These are phyloP conservation scores for Malus hybrid DNA, from an alignment of 331 rosid genomes.

Conservation along the genomic window DNA sequence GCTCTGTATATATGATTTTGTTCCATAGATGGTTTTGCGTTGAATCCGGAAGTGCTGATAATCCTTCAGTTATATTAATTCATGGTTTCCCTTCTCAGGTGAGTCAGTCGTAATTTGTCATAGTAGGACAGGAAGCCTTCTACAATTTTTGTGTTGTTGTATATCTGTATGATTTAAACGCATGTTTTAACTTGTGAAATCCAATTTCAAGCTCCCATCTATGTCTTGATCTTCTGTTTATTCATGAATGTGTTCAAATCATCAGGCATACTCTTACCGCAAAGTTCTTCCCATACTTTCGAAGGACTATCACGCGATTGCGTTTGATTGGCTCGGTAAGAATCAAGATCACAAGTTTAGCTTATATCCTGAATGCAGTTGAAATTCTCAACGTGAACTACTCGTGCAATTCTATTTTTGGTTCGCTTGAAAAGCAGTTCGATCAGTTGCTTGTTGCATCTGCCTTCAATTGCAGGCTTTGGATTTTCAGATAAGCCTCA, in stretches of 20 bases:
- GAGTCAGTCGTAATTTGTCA: conserved; percentile 5
- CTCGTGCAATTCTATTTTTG: not conserved
- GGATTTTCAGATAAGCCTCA: conserved; percentile 96
- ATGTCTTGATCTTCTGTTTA: not conserved
- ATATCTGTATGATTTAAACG: not conserved
- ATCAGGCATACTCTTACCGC: conserved; percentile 82
- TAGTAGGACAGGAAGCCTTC: not conserved
- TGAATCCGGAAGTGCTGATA: conserved; percentile 68
- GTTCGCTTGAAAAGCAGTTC: not conserved
- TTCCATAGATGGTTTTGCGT: conserved; percentile 91
- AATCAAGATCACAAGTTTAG: conserved; percentile 4
- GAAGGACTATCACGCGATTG: conserved; percentile 43
- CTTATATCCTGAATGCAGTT: not conserved
- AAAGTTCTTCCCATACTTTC: conserved; percentile 78
- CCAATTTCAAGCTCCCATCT: not conserved
- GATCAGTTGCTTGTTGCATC: not conserved
- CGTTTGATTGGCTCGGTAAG: conserved; percentile 92
- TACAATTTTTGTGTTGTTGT: not conserved
- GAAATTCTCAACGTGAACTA: not conserved
- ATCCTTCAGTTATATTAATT: conserved; percentile 66
- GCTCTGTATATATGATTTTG: conserved; percentile 42
- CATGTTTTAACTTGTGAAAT: not conserved
- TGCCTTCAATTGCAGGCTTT: conserved; percentile 42
- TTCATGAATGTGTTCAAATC: not conserved
- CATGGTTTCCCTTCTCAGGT: conserved; percentile 98